Conservation (phyloP, 2,329 filamentous ascomycete species). For the Trichoderma aggressivum region DNA sequence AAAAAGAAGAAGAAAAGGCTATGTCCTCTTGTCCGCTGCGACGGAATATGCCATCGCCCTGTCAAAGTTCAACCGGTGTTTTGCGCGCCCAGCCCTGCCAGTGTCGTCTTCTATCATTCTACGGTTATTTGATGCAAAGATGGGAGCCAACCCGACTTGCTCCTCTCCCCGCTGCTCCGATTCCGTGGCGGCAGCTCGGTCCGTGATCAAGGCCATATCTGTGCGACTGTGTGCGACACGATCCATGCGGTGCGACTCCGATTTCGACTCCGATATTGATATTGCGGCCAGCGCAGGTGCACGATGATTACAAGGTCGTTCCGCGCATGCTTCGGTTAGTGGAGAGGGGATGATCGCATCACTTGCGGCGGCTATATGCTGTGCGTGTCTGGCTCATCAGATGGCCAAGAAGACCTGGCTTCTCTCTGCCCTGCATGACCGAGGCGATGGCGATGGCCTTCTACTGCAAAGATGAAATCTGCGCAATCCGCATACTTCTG, state of each 20-base stretch:
- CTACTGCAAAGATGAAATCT: neutral
- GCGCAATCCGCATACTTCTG: neutral
- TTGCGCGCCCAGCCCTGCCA: neutral
- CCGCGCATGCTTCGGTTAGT: neutral
- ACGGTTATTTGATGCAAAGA: neutral
- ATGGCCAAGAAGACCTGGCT: neutral
- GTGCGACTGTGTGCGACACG: conserved; percentile 15
- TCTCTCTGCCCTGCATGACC: neutral
- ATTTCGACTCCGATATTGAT: neutral
- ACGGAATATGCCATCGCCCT: neutral
- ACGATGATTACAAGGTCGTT: neutral
- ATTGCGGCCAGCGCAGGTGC: neutral
- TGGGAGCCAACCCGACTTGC: neutral
- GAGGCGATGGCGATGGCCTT: neutral
- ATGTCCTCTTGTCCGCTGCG: neutral
- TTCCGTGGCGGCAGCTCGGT: neutral
- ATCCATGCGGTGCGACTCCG: conserved; percentile 14
- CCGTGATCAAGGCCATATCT: neutral
- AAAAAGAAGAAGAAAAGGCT: neutral
- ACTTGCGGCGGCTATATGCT: neutral
- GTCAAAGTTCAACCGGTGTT: conserved; percentile 1
- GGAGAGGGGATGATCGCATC: neutral
- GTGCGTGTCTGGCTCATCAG: neutral
- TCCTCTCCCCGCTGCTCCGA: neutral
- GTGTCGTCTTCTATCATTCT: neutral